These are phyloP conservation scores for Saccharomycodes ludwigii DNA, from an alignment of 805 yeast species.

Conservation along the genomic window DNA sequence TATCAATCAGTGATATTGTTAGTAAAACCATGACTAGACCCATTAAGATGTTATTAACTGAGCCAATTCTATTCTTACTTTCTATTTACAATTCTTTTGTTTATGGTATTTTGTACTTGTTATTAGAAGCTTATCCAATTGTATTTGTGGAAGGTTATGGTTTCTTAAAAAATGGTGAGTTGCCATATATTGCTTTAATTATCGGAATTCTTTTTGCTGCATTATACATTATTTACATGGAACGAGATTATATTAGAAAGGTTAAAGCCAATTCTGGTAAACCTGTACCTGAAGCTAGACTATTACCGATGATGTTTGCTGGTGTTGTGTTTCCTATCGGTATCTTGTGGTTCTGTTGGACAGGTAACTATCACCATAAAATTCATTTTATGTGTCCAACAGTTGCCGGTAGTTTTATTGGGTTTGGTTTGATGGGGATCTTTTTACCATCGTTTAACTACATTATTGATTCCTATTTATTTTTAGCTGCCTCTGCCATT, in stretches of 20 bases:
- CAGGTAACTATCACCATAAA: constrained; percentile 57
- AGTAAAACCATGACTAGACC: constrained; percentile 61
- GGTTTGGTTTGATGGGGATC: constrained; percentile 55
- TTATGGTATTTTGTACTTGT: constrained; percentile 65
- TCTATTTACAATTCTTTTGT: constrained; percentile 66
- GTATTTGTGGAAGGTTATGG: constrained; percentile 53
- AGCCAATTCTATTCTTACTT: constrained; percentile 57
- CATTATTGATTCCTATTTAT: constrained; percentile 56
- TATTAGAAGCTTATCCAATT: constrained; percentile 65
- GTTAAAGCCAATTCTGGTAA: constrained; percentile 42
- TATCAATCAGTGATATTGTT: constrained; percentile 45
- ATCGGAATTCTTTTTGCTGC: constrained; percentile 57
- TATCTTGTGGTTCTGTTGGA: constrained; percentile 79
- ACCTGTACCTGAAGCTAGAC: constrained; percentile 69
- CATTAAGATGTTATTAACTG: constrained; percentile 47
- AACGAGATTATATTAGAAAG: constrained; percentile 36
- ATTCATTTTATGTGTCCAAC: constrained; percentile 82
- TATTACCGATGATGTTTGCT: constrained; percentile 66
- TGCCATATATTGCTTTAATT: constrained; percentile 71
- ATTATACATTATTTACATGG: constrained; percentile 37
- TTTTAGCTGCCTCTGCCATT: constrained; percentile 67
- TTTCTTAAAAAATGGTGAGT: constrained; percentile 37
- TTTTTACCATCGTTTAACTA: constrained; percentile 63
- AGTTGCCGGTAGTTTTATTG: constrained; percentile 48
- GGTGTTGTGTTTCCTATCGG: constrained; percentile 65